These are phyloP conservation scores for Capronia americana DNA, from an alignment of 2,329 filamentous ascomycete species.

Conservation along the genomic window DNA sequence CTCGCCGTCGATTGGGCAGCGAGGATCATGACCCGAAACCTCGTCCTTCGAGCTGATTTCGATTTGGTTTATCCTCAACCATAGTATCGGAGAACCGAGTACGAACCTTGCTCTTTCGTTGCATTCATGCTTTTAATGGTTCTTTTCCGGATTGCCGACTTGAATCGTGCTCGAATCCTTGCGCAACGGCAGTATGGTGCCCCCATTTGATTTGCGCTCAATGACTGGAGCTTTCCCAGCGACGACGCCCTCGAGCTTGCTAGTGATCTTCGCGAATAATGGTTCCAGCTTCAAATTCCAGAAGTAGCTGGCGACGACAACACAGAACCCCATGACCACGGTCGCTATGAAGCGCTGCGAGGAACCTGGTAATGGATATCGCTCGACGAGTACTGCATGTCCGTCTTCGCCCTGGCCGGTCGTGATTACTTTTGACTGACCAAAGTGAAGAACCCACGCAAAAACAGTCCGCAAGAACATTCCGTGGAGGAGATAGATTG, in stretches of 20 bases:
- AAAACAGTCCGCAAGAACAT: slow-evolving; percentile 65
- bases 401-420: slow-evolving; percentile 33
- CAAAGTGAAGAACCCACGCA: slow-evolving; percentile 65
- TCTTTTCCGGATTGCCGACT: neutral
- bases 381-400: slow-evolving; percentile 16
- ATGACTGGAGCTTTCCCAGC: slow-evolving; percentile 20
- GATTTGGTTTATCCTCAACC: neutral
- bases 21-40: neutral
- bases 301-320: slow-evolving; percentile 66
- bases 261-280: slow-evolving; percentile 48
- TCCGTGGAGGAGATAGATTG: slow-evolving; percentile 69
- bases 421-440: slow-evolving; percentile 40
- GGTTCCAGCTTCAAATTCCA: slow-evolving; percentile 64
- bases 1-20: neutral
- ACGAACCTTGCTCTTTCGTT: neutral
- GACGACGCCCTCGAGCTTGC: slow-evolving; percentile 37
- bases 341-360: slow-evolving; percentile 55
- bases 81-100: neutral
- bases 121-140: neutral
- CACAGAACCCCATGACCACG: slow-evolving; percentile 65
- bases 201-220: slow-evolving; percentile 22
- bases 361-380: slow-evolving; percentile 28
- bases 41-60: neutral
- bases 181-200: slow-evolving; percentile 25
- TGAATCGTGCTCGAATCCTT: slow-evolving; percentile 25